A percentile compares a stretch with the other conserved stretches of the same genome.
Conservation (phyloP, 148 eudicot species). For the Rhododendron ferrugineum region DNA sequence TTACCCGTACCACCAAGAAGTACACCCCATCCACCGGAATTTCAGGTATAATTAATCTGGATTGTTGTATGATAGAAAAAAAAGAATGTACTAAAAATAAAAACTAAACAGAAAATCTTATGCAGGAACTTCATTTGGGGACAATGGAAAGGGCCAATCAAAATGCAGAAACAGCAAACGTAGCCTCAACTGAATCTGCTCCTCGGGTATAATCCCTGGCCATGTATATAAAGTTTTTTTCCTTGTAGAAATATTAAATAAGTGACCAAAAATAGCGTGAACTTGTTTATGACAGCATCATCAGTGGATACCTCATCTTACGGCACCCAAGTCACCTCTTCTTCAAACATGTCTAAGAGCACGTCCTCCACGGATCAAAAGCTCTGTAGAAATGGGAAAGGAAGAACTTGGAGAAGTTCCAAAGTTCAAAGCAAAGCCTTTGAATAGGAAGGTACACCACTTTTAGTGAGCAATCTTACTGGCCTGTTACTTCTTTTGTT, state of each 20-base stretch:
- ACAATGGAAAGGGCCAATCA: constrained; percentile 78
- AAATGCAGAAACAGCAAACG: constrained; percentile 57
- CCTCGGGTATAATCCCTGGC: constrained; percentile 29
- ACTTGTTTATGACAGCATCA: constrained; percentile 33
- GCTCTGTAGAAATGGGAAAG: constrained; percentile 66
- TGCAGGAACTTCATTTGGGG: constrained; percentile 70
- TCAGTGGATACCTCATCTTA: constrained; percentile 59
- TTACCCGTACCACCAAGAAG: constrained; percentile 61
- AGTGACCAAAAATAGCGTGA: neutral
- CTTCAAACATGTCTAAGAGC: constrained; percentile 90
- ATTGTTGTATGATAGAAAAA: neutral
- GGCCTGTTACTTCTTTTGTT: neutral
- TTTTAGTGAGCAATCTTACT: neutral
- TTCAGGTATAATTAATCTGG: constrained; percentile 37
- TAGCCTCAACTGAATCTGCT: constrained; percentile 53
- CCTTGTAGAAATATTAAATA: neutral
- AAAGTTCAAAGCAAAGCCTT: constrained; percentile 86
- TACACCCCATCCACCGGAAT: constrained; percentile 60
- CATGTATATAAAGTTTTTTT: neutral
- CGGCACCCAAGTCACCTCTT: constrained; percentile 73
- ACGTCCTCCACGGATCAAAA: constrained; percentile 65
- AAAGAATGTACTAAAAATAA: neutral
- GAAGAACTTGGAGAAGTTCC: constrained; percentile 81
- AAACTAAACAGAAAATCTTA: neutral
- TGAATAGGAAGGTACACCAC: constrained; percentile 69